Base-by-base conservation (phyloP, 1,284 basidiomycete genomes). In the Volvariella surrecta region DNA sequence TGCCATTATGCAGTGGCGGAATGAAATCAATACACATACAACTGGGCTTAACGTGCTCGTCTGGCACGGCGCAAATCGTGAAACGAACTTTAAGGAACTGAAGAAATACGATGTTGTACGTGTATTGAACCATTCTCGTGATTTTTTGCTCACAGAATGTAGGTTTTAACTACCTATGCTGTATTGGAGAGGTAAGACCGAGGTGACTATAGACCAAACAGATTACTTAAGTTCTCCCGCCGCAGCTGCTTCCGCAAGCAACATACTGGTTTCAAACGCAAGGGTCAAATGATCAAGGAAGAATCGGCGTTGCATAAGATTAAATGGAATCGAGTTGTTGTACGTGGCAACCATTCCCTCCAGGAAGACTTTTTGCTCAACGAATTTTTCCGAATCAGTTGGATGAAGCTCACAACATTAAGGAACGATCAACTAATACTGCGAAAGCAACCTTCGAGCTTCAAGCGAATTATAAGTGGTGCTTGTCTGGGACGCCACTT, bases 381-480 rank as follows among this genome's bases (percentile, higher is more conserved):
- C 48, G 20, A 45, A 30, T 31, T 53, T 16, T 48, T 55, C 11
- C 28, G 31, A 4, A 42, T 15, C 48, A 87, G 84, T 79, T 99
- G 34, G 96, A 99, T 55, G 96, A 99, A 66, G 95, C 95, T 4
- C 96, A 99, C 63, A 97, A 96, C 59, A 99, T 96, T 69, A 95
- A 94, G 60, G 95, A 99, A 59, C 79, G 96, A 11, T 67, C 82
- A 1, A 95, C 92, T 1, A 98, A 97, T 58, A 98, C 95, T 0
- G 94, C 96, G 1, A 98, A 97, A 62, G 93, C 91, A 8, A 78
- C 92, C 0, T 99, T 99, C 58, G 89, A 92, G 42, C 70, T 99
- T 3, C 64, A 85, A 53, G 80, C 85, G 45, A 77, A 78, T 47
- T 91, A 81, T 53, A 81, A 82, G 49, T 99, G 96, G 96, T 99